Conservation (phyloP, 495 filamentous ascomycete species). For the Penicillium bialowiezense region DNA sequence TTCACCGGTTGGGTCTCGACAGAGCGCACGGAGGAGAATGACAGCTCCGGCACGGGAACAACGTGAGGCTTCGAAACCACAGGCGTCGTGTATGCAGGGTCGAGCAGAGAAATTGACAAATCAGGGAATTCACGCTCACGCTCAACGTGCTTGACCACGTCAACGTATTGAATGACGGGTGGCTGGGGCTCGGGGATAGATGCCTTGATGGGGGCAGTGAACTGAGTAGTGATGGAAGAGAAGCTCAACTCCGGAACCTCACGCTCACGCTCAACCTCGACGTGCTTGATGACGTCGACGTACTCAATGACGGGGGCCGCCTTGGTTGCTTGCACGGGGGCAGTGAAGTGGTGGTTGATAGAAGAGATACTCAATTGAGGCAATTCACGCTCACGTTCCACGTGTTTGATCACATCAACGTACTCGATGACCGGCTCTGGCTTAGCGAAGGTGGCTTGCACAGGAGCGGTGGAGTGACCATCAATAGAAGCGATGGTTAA, state of each 20-base stretch:
- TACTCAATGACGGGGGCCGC: constrained; percentile 1
- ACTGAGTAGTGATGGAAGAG: constrained; percentile 46
- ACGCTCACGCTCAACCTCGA: constrained; percentile 9
- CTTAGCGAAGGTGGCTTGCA: constrained; percentile 8
- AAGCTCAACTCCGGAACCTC: constrained; percentile 35
- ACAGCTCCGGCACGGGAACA: constrained; percentile 23
- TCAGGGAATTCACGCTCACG: constrained; percentile 8
- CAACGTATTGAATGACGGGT: constrained; percentile 7
- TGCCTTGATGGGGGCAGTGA: constrained; percentile 48
- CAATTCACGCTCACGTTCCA: constrained; percentile 5
- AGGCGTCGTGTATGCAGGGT: constrained; percentile 11
- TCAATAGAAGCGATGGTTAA: constrained; percentile 12
- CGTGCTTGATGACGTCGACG: constrained; percentile 7
- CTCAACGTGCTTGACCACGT: constrained; percentile 8
- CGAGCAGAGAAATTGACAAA: constrained; percentile 11
- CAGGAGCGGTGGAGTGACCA: constrained; percentile 8
- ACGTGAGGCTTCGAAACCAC: constrained; percentile 19
- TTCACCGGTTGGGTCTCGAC: constrained; percentile 40
- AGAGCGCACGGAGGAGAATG: constrained; percentile 36
- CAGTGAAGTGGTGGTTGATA: constrained; percentile 16
- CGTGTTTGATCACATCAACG: constrained; percentile 8
- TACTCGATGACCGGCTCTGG: constrained; percentile 9
- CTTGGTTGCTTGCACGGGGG: constrained; percentile 19
- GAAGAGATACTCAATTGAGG: constrained; percentile 28
- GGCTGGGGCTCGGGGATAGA: constrained; percentile 22